phyloP scores from a whole-genome alignment of 2,329 filamentous ascomycete genomes.

The Neonectria hederae region DNA sequence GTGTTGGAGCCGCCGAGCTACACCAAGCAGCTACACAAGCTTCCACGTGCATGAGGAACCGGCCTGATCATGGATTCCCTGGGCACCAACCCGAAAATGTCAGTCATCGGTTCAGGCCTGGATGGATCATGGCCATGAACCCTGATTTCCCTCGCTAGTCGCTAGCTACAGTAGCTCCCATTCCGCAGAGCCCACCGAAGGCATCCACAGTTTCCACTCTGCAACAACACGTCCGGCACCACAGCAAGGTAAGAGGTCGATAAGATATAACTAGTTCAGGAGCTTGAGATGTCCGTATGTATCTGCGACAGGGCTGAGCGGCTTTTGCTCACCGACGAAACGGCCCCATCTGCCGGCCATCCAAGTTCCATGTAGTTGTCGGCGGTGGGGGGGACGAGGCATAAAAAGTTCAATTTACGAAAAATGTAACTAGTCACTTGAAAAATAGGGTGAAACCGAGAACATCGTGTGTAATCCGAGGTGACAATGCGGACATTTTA shows the following conservation, averaged over 20 bases:
- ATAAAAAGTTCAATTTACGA: constrained; percentile 5
- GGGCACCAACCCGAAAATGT: constrained; percentile 19
- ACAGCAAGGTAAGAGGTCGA: neutral
- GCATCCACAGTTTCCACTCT: neutral
- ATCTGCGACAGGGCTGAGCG: constrained; percentile 18
- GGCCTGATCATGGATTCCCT: constrained; percentile 19
- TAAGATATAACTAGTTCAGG: neutral
- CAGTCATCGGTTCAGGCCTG: constrained; percentile 7
- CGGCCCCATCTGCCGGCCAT: constrained; percentile 7
- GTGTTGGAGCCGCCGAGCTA: neutral
- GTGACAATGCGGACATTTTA: neutral
- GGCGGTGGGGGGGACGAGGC: constrained; percentile 16
- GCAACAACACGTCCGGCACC: neutral
- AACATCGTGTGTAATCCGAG: neutral
- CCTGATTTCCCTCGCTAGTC: constrained; percentile 18
- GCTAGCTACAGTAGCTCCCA: constrained; percentile 13
- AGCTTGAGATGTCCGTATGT: neutral
- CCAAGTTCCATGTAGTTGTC: constrained; percentile 4
- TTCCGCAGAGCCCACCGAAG: neutral
- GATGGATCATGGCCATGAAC: constrained; percentile 11
- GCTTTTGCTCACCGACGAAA: constrained; percentile 20
- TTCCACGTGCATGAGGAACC: constrained; percentile 14
- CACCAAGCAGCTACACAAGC: constrained; percentile 4
- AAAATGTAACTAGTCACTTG: constrained; percentile 10
- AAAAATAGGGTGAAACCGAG: neutral